Evolutionary conservation across 106 monocot species (phyloP), one percentile per base, ranked within the genome.

Genomic region (Apostasia shenzhenica): DNA sequence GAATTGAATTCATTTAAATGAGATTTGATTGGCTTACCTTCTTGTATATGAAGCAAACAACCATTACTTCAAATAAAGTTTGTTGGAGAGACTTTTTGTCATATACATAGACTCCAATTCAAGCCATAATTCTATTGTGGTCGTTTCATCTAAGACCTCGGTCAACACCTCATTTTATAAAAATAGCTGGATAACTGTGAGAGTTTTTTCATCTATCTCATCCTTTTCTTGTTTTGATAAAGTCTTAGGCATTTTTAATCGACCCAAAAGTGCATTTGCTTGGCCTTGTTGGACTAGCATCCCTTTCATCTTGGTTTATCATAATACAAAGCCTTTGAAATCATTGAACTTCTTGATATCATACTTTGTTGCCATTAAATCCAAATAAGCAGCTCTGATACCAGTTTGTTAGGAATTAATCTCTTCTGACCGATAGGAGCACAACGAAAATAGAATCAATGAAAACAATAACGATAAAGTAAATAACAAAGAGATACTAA

Each of bases 1-100:
- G 26, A 26, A 26, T 26, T 26, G 39, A 44, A 41, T 52, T 26
- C 39, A 14, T 10, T 6, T 8, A 54, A 1, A 44, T 45, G 8
- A 45, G 2, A 13, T 37, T 67, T 49, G 4, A 69, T 53, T 39
- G 48, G 38, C 43, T 70, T 65, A 5, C 41, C 48, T 2, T 70
- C 9, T 70, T 79, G 1, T 4, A 57, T 76, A 12, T 4, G 55
- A 13, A 46, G 68, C 26, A 26, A 26, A 63, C 2, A 63, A 43
- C 1, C 43, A 11, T 13, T 63, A 12, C 44, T 63, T 63, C 43
- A 63, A 9, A 41, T 45, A 13, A 1, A 45, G 43, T 44, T 42
- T 3, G 43, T 45, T 63, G 5, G 62, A 43, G 3, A 63, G 43
- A 1, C 14, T 14, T 10, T 63, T 63, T 5, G 43, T 43, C 2